Conservation (phyloP, 1,284 basidiomycete species). For the Sphaerobolus stellatus region DNA sequence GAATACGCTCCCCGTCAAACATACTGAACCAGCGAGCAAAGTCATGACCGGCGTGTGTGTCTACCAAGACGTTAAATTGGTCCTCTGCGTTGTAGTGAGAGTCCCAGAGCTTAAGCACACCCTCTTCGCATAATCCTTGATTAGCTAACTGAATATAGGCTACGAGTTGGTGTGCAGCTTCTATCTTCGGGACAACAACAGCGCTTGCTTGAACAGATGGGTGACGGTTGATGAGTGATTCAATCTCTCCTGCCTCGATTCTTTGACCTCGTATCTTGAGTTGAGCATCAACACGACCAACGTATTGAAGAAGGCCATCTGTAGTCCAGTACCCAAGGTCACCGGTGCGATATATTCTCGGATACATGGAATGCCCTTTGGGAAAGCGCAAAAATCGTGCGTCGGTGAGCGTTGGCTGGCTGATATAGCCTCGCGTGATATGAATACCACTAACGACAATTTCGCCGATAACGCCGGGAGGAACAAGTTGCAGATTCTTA, state of each 20-base stretch:
- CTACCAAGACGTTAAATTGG: not conserved
- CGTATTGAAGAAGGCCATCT: conserved; percentile 31
- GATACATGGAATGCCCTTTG: conserved; percentile 27
- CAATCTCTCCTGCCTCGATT: conserved; percentile 31
- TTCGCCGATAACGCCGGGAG: conserved; percentile 31
- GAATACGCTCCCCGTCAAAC: no score
- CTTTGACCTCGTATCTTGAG: conserved; percentile 34
- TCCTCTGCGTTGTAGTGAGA: not conserved
- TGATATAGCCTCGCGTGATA: conserved; percentile 33
- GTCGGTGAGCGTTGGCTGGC: conserved; percentile 27
- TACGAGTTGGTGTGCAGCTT: not conserved
- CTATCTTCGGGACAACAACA: not conserved
- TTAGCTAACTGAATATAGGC: not conserved
- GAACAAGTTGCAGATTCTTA: conserved; percentile 28
- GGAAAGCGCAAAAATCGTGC: conserved; percentile 27
- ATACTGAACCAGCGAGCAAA: no score
- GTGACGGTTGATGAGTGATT: conserved; percentile 22
- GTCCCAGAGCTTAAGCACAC: not conserved
- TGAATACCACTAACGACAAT: conserved; percentile 32
- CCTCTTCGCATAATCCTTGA: not conserved
- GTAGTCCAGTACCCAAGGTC: conserved; percentile 27
- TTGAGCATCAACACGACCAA: conserved; percentile 30
- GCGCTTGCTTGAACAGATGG: not conserved
- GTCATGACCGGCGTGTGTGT: no score
- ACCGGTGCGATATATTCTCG: conserved; percentile 22